Evolutionary conservation across 495 filamentous ascomycete species (phyloP), one percentile per base, ranked within the genome.

Genomic region (Rostrohypoxylon terebratum): DNA sequence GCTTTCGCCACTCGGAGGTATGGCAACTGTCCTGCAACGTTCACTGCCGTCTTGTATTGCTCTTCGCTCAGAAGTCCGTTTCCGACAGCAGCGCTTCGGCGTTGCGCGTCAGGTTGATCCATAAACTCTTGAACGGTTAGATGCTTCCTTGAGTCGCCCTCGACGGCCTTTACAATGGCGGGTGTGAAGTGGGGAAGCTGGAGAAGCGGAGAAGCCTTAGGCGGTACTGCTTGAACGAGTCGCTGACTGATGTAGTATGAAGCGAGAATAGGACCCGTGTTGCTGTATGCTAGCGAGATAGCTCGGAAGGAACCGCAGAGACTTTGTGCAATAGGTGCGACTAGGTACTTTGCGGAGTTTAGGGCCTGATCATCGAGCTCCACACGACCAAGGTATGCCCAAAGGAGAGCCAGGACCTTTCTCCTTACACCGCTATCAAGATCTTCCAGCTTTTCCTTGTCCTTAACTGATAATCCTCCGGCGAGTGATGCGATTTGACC

Each of bases 311-410:
- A 89, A 77, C 93, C 90, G 75, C 90, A 94, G 48, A 99, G 87
- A 50, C 88, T 84, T 51, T 95, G 88, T 11, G 94, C 95, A 59
- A 96, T 91, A 44, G 96, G 92, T 44, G 92, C 94, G 66, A 93
- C 90, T 79, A 96, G 91, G 75, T 84, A 84, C 85, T 87, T 90
- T 84, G 91, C 92, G 80, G 89, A 89, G 64, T 96, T 88, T 44
- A 97, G 84, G 23, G 83, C 83, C 28, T 85, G 71, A 75, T 95
- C 94, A 59, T 91, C 89, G 6, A 88, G 81, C 65, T 96, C 92
- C 33, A 97, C 82, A 42, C 96, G 90, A 48, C 92, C 93, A 33
- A 98, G 87, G 78, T 98, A 98, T 48, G 94, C 95, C 96, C 96
- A 99, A 14, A 98, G 83, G 59, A 99, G 85, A 36, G 90, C 92